Conservation (phyloP, 805 yeast genomes). For the Henningerozyma blattae region DNA sequence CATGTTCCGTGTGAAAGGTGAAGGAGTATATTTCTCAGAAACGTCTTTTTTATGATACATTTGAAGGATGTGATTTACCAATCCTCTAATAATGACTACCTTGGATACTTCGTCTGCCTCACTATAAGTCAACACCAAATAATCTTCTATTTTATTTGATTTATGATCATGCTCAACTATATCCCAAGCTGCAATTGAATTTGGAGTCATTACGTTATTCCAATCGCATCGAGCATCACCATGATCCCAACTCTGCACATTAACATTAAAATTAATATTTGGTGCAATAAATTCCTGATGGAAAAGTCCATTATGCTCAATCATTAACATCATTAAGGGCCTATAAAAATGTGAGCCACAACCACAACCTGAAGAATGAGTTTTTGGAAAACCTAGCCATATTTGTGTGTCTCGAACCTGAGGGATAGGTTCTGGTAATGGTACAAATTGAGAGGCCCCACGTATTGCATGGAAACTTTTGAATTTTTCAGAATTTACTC, state of each 20-base stretch:
- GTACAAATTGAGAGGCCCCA: slow-evolving; percentile 8
- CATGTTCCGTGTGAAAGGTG: too few relatives aligned
- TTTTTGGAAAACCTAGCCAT: slow-evolving; percentile 9
- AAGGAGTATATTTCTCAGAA: too few relatives aligned
- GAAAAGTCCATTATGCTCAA: slow-evolving; percentile 6
- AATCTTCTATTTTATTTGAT: slow-evolving; percentile 20
- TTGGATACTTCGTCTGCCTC: slow-evolving; percentile 27
- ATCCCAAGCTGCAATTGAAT: slow-evolving; percentile 2
- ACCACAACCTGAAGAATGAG: slow-evolving; percentile 5
- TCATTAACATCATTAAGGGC: slow-evolving; percentile 6
- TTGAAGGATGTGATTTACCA: slow-evolving; percentile 26
- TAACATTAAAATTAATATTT: slow-evolving; percentile 4
- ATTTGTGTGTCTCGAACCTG: slow-evolving; percentile 4
- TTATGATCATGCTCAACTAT: slow-evolving; percentile 5
- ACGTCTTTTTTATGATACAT: too few relatives aligned
- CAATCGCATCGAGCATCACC: slow-evolving; percentile 3
- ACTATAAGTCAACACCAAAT: slow-evolving; percentile 27
- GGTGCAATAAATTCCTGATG: slow-evolving; percentile 7
- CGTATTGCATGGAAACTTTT: slow-evolving; percentile 4
- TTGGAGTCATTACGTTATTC: slow-evolving; percentile 2
- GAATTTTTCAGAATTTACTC: slow-evolving; percentile 2
- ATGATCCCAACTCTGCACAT: slow-evolving; percentile 6
- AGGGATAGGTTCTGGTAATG: slow-evolving; percentile 5
- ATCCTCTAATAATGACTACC: slow-evolving; percentile 23
- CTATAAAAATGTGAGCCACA: slow-evolving; percentile 6